Evolutionary conservation across 192 early-diverging fungal genomes (phyloP), one percentile per base, ranked within the genome.

Genomic region (Coemansia sp.): DNA sequence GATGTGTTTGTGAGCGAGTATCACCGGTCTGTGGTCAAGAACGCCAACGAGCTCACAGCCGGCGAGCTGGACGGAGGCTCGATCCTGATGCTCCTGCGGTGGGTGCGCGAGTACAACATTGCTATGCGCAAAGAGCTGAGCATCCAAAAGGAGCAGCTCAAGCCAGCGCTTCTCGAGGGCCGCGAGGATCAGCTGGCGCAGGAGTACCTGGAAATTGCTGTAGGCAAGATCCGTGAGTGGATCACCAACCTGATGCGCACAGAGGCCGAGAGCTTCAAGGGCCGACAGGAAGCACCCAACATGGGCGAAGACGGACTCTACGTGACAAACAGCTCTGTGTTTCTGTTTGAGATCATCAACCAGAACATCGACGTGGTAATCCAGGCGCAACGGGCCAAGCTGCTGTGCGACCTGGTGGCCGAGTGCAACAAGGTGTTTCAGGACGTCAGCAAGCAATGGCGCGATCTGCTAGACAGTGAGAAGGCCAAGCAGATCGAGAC

Each of bases 331-430:
- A 88, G 85, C 5, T 86, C 92, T 1, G 86, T 91, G 27, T 70
- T 60, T 22, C 78, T 98, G 63, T 99, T 98, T 76, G 90, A 97
- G 71, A 97, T 99, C 79, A 85, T 99, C 44, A 96, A 95, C 64
- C 93, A 99, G 77, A 94, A 99, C 72, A 82, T 99, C 15, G 90
- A 93, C 51, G 67, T 99, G 19, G 94, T 92, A 0, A 78, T 79
- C 11, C 80, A 85, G 29, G 87, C 92, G 1, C 87, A 87, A 29
- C 83, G 92, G n/a, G 92, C 87, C n/a, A 89, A 87, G 46, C 77
- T 99, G 27, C 77, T 97, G 23, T 90, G 83, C 65, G 86, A 97
- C 58, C 89, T 99, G 6, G 69, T 92, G 7, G 66, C 75, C 58
- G 79, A 87, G 63, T 97, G 92, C 67, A 73, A 80, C 45, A 80